Conservation (phyloP, 2,329 filamentous ascomycete species). For the Colletotrichum incanum region DNA sequence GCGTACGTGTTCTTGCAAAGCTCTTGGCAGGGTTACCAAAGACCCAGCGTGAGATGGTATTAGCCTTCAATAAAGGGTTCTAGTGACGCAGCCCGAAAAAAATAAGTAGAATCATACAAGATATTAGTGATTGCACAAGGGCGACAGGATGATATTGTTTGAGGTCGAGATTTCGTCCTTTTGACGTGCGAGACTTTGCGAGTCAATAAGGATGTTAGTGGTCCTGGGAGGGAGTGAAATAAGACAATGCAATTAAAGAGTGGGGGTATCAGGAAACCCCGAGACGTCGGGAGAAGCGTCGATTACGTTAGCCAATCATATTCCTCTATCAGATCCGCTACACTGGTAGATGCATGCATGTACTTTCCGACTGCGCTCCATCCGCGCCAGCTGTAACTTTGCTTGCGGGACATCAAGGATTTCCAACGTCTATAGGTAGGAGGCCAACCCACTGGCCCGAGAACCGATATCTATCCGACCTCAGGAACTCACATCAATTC, state of each 20-base stretch:
- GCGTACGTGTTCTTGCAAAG: background rate
- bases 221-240: background rate
- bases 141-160: background rate
- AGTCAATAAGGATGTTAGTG: background rate
- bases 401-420: background rate
- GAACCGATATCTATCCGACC: background rate
- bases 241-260: constrained; percentile 5
- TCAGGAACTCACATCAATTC: too few species aligned
- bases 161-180: background rate
- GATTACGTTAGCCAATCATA: constrained; percentile 2
- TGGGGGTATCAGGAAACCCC: constrained; percentile 30
- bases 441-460: background rate
- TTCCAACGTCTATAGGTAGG: background rate
- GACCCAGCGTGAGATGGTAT: background rate
- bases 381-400: background rate
- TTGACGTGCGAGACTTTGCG: background rate
- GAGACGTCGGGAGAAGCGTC: constrained; percentile 35
- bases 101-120: background rate
- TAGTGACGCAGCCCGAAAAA: background rate
- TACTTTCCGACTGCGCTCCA: background rate
- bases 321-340: background rate
- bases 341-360: background rate
- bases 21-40: background rate
- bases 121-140: background rate
- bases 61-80: background rate